Evolutionary conservation across 1,139 yeast genomes (phyloP), one percentile per base, ranked within the genome.

Genomic region (Blastobotrys aristatus): DNA sequence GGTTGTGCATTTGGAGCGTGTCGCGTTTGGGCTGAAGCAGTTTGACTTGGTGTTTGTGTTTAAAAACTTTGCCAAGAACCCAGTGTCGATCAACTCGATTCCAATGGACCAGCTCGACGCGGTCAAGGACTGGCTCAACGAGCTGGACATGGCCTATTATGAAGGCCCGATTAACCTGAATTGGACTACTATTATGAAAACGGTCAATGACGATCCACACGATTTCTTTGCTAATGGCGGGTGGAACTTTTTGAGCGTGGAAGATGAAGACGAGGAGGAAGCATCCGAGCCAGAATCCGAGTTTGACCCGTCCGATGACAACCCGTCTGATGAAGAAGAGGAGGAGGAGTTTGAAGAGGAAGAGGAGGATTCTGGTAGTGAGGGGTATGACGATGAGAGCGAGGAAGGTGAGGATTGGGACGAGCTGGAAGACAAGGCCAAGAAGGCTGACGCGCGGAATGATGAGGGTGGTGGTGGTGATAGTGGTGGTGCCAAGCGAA

Each of bases 111-210:
- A 86, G 50, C 73, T 92, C 49, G 99, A 92, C 63, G 92, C 86
- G 64, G 87, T 92, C 56, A 92, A 92, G 68, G 88, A 89, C 46
- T 92, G 98, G 98, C 74, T 92, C 53, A 88, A 96, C 22, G 95
- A 90, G 66, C 95, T 88, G 64, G 97, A 92, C 66, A 84, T 94
- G 55, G 96, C 98, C 37, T 81, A 78, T 69, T 85, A 92, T 64
- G 97, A 90, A 64, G 96, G 97, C 48, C 92, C 95, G 44, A 84
- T 92, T 72, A 90, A 90, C 71, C 82, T 92, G 76, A 89, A 89
- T 70, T 92, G 99, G 99, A 76, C 81, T 14, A 84, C 90, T 33
- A 90, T 92, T 64, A 92, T 94, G 96, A 90, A 89, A 70, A 89
- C 97, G 0, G 82, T 92, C 50, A 80, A 79, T 57, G 82, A 90